Evolutionary conservation across 2,329 filamentous ascomycete species (phyloP), one percentile per base, ranked within the genome.

Genomic region (Blastomyces parvus): DNA sequence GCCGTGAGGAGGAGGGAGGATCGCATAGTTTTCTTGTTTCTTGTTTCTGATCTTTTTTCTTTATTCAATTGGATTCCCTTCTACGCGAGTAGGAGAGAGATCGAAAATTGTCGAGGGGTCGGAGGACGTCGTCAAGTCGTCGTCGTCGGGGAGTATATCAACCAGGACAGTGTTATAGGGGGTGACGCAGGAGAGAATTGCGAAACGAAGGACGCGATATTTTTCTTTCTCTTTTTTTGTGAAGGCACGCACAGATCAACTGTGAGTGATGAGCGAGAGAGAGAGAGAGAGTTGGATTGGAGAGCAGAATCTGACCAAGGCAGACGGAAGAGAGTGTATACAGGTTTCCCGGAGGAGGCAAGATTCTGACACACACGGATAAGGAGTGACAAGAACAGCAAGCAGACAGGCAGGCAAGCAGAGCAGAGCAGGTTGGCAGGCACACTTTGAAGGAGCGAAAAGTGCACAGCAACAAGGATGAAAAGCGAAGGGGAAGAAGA

Each of bases 221-320:
- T 27, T 59, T 40, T 33, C 27, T 48, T 50, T 61, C 64, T 68
- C 11, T 3, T 36, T 36, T 50, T n/a, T n/a, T n/a, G n/a, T n/a
- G n/a, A n/a, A n/a, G 3, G 6, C 46, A 52, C 36, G 68, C 66
- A 71, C 70, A 72, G 72, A 69, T 74, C 72, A 72, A 73, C 70
- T 70, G 69, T 33, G 61, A 44, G 55, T 27, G 46, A 48, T 22
- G 19, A 44, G 9, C 1, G 46, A 19, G 42, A 48, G n/a, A 22
- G 46, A 48, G 17, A n/a, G 50, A 7, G 50, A 33, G 25, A 53
- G 25, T 30, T 53, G 50, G 25, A 33, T 13, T 4, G 50, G 50
- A 13, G 22, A 25, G 63, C 65, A 65, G 66, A 62, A 71, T 74
- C 76, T 76, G 74, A 62, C 72, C 74, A 69, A 73, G 74, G 76